A percentile compares a stretch with the other conserved stretches of the same genome.
These are phyloP conservation scores for Suillus ampliporus DNA, from an alignment of 768 basidiomycete genomes.

Conservation along the genomic window DNA sequence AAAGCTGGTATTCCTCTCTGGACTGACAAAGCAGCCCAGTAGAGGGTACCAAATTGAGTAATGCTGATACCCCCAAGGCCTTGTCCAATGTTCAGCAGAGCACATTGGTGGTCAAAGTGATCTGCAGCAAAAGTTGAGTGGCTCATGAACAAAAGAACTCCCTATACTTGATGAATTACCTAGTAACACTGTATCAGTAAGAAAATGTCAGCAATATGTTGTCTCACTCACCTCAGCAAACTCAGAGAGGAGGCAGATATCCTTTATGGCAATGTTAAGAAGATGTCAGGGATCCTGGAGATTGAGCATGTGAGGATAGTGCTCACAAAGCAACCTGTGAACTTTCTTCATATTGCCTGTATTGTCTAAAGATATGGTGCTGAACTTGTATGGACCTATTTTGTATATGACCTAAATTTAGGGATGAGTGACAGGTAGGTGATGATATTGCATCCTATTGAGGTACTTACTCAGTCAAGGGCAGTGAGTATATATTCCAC, in stretches of 20 bases:
- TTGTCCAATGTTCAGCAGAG: slow-evolving; percentile 5
- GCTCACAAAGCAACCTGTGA: slow-evolving; percentile 12
- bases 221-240: not conserved
- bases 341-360: slow-evolving; percentile 28
- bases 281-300: slow-evolving; percentile 39
- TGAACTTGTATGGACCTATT: slow-evolving; percentile 23
- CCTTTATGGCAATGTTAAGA: slow-evolving; percentile 36
- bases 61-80: slow-evolving; percentile 26
- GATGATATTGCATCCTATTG: no score
- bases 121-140: slow-evolving; percentile 3
- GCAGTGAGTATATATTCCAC: slow-evolving; percentile 30
- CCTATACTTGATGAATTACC: no score
- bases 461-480: slow-evolving; percentile 17
- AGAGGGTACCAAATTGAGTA: slow-evolving; percentile 29
- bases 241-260: slow-evolving; percentile 14
- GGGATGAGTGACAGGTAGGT: not conserved
- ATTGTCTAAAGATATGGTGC: slow-evolving; percentile 25
- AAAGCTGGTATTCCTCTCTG: slow-evolving; percentile 22
- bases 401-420: slow-evolving; percentile 17
- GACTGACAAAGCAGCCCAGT: slow-evolving; percentile 20
- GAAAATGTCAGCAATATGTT: no score
- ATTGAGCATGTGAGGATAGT: slow-evolving; percentile 34
- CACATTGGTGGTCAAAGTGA: not conserved
- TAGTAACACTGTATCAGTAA: no score
- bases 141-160: slow-evolving; percentile 6